phyloP scores from a whole-genome alignment of 768 basidiomycete species.

The Phylloporus arenicola region DNA sequence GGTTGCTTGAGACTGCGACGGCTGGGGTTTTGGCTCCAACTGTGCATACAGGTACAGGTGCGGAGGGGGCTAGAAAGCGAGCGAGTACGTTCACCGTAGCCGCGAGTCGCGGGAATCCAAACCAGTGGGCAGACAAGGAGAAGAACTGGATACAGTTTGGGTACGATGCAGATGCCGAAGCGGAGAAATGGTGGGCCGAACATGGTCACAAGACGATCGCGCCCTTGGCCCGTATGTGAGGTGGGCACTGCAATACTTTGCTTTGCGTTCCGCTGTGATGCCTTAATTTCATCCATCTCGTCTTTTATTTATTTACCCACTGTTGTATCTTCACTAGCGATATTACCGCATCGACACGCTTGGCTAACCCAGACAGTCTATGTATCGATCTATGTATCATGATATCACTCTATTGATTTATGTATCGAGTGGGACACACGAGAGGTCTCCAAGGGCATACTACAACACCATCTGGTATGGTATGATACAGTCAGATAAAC shows the following conservation, averaged over 20 bases:
- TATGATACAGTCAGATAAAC: not conserved
- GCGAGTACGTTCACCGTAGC: not conserved
- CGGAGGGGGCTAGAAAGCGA: not conserved
- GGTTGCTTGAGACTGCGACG: slow-evolving; percentile 12
- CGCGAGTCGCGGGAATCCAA: slow-evolving; percentile 34
- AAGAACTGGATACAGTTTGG: slow-evolving; percentile 46
- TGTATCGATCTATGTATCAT: not conserved
- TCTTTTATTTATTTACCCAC: not conserved
- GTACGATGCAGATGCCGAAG: slow-evolving; percentile 50
- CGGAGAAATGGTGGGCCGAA: slow-evolving; percentile 45
- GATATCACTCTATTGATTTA: not conserved
- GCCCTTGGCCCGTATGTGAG: slow-evolving; percentile 13
- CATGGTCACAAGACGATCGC: slow-evolving; percentile 21
- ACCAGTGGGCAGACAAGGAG: slow-evolving; percentile 54
- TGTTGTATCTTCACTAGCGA: not conserved
- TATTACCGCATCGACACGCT: not conserved
- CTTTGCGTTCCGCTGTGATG: not conserved
- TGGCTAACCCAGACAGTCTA: not conserved
- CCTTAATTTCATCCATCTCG: not conserved
- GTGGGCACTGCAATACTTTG: not conserved
- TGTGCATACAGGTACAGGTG: not conserved
- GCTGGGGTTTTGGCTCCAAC: not conserved
- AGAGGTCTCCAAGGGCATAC: no score
- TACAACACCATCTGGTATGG: no score
- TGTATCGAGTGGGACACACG: no score